These are phyloP conservation scores for Starmerella potacharoeniae DNA, from an alignment of 805 yeast genomes.

Conservation along the genomic window DNA sequence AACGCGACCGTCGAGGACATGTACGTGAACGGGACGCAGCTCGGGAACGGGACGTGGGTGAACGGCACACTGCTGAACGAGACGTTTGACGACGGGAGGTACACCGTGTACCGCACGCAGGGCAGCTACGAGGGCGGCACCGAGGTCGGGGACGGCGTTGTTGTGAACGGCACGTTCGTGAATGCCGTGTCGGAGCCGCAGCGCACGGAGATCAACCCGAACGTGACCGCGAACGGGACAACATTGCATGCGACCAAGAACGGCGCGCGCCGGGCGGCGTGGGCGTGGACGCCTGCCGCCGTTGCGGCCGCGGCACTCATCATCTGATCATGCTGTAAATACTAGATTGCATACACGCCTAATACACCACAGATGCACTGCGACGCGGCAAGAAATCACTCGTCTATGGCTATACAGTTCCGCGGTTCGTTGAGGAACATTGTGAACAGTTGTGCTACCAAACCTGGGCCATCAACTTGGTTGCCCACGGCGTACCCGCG, in stretches of 20 bases:
- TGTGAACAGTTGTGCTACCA: too few species aligned
- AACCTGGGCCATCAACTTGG: too few species aligned
- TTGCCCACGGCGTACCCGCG: too few species aligned
- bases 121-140: conserved; percentile 8
- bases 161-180: conserved; percentile 10
- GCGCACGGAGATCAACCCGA: conserved; percentile 5
- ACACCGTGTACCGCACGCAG: background rate
- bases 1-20: conserved; percentile 4
- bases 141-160: background rate
- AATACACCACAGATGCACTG: too few species aligned
- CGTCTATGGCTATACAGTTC: too few species aligned
- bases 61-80: conserved; percentile 7
- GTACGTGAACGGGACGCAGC: conserved; percentile 9
- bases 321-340: background rate
- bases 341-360: background rate
- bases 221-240: conserved; percentile 11
- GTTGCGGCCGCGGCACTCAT: background rate
- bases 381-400: too few species aligned
- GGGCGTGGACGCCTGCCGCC: background rate
- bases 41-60: background rate
- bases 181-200: background rate
- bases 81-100: background rate
- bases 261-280: background rate
- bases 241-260: background rate
- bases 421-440: too few species aligned